Base-by-base conservation (phyloP, 83 land plant genomes). In the Picea engelmannii region DNA sequence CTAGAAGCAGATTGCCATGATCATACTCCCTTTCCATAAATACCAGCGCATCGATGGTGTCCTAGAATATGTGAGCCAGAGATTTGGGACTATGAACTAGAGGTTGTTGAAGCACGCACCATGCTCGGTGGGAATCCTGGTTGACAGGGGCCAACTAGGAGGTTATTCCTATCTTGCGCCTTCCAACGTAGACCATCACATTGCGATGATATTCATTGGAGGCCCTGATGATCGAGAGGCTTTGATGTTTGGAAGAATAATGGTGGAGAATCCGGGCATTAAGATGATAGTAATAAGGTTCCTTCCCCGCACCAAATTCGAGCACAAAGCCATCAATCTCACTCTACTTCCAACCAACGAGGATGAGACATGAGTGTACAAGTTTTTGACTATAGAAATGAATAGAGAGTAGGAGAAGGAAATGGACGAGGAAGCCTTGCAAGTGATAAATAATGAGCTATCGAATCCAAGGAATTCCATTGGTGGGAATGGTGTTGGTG, bases 161-260 rank as follows among this genome's bases (percentile, higher is more conserved):
- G 75, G 67, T 6, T 78, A 67, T 5, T 35, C 85, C 6, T 70
- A 67, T n/a, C 52, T 85, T 8, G 63, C 78, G 2, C 81, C 95
- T 60, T 58, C 49, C 8, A 71, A 49, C 13, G 83, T 73, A 13
- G 75, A 60, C 40, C 92, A 85, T 49, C 55, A 62, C 25, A 79
- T 96, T 38, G 87, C 87, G 25, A 86, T 96, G 6, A 13, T 94
- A 3, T 96, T 96, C 87, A 92, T 91, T 76, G 97, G 99, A 13
- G 99, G 99, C 23, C 94, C 97, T 0, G 97, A 96, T 65, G 99
- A 96, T 55, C 85, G 99, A 0, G 95, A 94, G 81, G 97, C 95
- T 1, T 79, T 94, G 62, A 90, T 87, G 69, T 71, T 94, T 25
- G 99, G 88, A 38, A 83, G 85, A 49, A 87, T 91, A 76, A 96